phyloP scores from a whole-genome alignment of 2,329 filamentous ascomycete species.

The Rosellinia necatrix region DNA sequence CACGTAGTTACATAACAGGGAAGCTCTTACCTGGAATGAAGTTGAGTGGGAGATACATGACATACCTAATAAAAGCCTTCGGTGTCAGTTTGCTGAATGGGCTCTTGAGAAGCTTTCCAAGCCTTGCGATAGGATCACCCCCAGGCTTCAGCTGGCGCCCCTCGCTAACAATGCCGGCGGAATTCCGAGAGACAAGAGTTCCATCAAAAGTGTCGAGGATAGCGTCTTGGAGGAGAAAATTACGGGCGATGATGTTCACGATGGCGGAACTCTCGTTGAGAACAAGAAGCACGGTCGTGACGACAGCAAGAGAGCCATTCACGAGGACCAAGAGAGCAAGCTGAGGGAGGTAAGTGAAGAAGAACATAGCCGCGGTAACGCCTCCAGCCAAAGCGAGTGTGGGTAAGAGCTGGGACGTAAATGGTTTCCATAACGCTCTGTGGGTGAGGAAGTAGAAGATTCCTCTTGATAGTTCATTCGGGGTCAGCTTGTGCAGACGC shows the following conservation, averaged over 20 bases:
- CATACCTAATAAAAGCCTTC: conserved; percentile 72
- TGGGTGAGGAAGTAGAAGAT: conserved; percentile 64
- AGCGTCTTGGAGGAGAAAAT: conserved; percentile 79
- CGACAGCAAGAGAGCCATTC: conserved; percentile 79
- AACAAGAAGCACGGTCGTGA: conserved; percentile 72
- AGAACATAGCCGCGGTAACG: conserved; percentile 81
- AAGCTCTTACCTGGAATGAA: conserved; percentile 70
- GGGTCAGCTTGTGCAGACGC: neutral
- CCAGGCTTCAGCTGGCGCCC: conserved; percentile 73
- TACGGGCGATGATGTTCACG: conserved; percentile 62
- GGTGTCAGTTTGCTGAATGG: conserved; percentile 62
- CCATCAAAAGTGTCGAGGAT: conserved; percentile 90
- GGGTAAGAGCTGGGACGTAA: conserved; percentile 58
- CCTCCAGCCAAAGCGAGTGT: conserved; percentile 72
- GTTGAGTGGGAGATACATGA: conserved; percentile 89
- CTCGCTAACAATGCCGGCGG: conserved; percentile 67
- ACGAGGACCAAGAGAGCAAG: conserved; percentile 81
- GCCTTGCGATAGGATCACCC: conserved; percentile 59
- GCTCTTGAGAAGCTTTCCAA: conserved; percentile 62
- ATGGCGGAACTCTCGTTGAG: conserved; percentile 65
- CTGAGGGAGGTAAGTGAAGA: conserved; percentile 85
- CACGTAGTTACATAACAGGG: neutral
- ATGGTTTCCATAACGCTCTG: conserved; percentile 61
- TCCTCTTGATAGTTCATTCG: conserved; percentile 45
- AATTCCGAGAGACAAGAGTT: conserved; percentile 58